A percentile compares a stretch with the other conserved stretches of the same genome.
These are phyloP conservation scores for Melampsora americana DNA, from an alignment of 1,284 basidiomycete species.

Conservation along the genomic window DNA sequence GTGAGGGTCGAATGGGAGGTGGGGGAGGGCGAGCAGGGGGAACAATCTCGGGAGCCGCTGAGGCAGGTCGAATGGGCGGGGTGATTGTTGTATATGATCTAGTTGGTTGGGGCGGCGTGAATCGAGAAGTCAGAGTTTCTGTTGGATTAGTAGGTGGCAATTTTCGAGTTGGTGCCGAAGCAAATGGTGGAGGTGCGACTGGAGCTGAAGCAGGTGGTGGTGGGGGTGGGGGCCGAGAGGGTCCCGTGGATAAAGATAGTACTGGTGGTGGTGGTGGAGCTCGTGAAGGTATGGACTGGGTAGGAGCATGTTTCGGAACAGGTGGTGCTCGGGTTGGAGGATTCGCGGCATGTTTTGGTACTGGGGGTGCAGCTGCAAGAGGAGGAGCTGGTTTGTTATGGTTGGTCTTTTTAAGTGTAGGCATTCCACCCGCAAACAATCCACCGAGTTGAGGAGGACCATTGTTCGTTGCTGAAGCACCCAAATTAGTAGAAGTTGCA, in stretches of 20 bases:
- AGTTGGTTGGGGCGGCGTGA: neutral
- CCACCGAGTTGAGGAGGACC: conserved; percentile 49
- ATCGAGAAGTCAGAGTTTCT: neutral
- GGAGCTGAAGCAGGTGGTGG: conserved; percentile 17
- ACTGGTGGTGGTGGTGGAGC: conserved; percentile 33
- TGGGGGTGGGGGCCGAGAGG: conserved; percentile 14
- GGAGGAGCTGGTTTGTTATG: conserved; percentile 3
- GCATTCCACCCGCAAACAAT: conserved; percentile 51
- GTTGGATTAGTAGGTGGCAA: neutral
- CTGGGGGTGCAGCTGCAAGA: conserved; percentile 25
- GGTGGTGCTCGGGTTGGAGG: conserved; percentile 41
- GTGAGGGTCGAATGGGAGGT: conserved; percentile 14
- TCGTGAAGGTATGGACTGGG: conserved; percentile 1
- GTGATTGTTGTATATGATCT: neutral
- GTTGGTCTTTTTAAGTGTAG: conserved; percentile 48
- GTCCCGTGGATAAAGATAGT: neutral
- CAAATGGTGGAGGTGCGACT: neutral
- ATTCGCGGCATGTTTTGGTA: conserved; percentile 20
- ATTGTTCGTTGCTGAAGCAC: neutral
- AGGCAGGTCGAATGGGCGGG: conserved; percentile 1
- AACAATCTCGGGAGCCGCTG: neutral
- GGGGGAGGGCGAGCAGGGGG: conserved; percentile 14
- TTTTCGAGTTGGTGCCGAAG: conserved; percentile 9
- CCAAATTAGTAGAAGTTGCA: neutral
- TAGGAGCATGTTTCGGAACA: conserved; percentile 1